phyloP scores from a whole-genome alignment of 768 basidiomycete genomes.

The Psilocybe cyanescens region DNA sequence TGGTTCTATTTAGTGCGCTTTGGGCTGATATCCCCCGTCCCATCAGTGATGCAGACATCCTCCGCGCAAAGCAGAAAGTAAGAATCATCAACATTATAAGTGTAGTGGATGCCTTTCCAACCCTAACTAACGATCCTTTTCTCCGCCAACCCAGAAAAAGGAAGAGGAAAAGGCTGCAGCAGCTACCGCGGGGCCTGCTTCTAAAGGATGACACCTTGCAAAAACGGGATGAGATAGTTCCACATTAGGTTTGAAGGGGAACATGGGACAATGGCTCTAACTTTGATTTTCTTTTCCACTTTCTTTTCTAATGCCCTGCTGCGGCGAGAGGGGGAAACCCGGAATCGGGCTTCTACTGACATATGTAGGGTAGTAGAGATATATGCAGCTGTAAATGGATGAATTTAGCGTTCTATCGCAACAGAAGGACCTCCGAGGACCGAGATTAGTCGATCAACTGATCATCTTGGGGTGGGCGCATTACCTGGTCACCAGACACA shows the following conservation, averaged over 20 bases:
- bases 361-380: slow-evolving; percentile 1
- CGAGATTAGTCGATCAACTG: not conserved
- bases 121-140: slow-evolving; percentile 2
- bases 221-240: slow-evolving; percentile 1
- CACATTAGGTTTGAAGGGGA: slow-evolving; percentile 7
- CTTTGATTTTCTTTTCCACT: not conserved
- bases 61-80: slow-evolving; percentile 84
- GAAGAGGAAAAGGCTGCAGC: slow-evolving; percentile 49
- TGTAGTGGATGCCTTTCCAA: not conserved
- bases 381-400: slow-evolving; percentile 15
- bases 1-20: slow-evolving; percentile 2
- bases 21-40: slow-evolving; percentile 3
- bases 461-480: not conserved
- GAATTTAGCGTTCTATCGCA: slow-evolving; percentile 13
- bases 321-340: slow-evolving; percentile 6
- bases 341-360: slow-evolving; percentile 10
- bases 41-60: slow-evolving; percentile 71
- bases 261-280: not conserved
- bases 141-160: slow-evolving; percentile 46
- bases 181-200: slow-evolving; percentile 6
- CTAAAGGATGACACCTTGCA: slow-evolving; percentile 15
- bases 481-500: slow-evolving; percentile 7
- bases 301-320: not conserved
- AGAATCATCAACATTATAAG: slow-evolving; percentile 13
- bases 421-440: slow-evolving; percentile 3